These are phyloP conservation scores for Cyberlindnera sargentensis DNA, from an alignment of 805 yeast genomes.

Conservation along the genomic window DNA sequence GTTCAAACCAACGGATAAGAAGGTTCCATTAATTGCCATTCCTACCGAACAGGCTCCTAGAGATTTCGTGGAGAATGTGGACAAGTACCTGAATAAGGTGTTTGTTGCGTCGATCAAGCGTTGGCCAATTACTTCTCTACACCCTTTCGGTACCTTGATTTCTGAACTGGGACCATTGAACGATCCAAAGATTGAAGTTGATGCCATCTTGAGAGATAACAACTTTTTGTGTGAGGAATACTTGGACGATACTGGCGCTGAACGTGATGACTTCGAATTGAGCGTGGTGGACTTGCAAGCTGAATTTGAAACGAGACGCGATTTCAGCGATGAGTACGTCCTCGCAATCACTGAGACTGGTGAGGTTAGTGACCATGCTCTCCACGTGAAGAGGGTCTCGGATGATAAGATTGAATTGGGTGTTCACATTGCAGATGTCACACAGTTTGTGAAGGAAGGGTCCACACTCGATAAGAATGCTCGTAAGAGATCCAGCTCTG, in stretches of 20 bases:
- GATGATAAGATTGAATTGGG: slow-evolving; percentile 70
- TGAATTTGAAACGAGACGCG: slow-evolving; percentile 36
- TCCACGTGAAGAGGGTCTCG: slow-evolving; percentile 66
- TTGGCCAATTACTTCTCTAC: slow-evolving; percentile 98
- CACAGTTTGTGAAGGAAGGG: slow-evolving; percentile 65
- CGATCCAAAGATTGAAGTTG: slow-evolving; percentile 72
- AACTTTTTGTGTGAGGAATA: slow-evolving; percentile 79
- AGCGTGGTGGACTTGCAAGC: slow-evolving; percentile 22
- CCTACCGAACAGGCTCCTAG: slow-evolving; percentile 98
- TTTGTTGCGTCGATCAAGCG: slow-evolving; percentile 95
- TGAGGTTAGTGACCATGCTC: slow-evolving; percentile 63
- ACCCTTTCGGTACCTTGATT: slow-evolving; percentile 93
- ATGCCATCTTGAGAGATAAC: slow-evolving; percentile 82
- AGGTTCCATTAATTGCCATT: slow-evolving; percentile 95
- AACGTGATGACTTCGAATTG: slow-evolving; percentile 28
- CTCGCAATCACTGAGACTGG: slow-evolving; percentile 57
- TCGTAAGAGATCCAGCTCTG: slow-evolving; percentile 84
- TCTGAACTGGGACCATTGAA: slow-evolving; percentile 79
- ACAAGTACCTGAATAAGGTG: slow-evolving; percentile 67
- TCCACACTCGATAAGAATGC: slow-evolving; percentile 81
- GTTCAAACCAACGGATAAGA: slow-evolving; percentile 98
- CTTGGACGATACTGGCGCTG: slow-evolving; percentile 32
- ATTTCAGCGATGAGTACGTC: slow-evolving; percentile 52
- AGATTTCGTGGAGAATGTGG: slow-evolving; percentile 91
- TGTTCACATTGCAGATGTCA: slow-evolving; percentile 77